Base-by-base conservation (phyloP, 768 basidiomycete species). In the Rhodotorula paludigena region DNA sequence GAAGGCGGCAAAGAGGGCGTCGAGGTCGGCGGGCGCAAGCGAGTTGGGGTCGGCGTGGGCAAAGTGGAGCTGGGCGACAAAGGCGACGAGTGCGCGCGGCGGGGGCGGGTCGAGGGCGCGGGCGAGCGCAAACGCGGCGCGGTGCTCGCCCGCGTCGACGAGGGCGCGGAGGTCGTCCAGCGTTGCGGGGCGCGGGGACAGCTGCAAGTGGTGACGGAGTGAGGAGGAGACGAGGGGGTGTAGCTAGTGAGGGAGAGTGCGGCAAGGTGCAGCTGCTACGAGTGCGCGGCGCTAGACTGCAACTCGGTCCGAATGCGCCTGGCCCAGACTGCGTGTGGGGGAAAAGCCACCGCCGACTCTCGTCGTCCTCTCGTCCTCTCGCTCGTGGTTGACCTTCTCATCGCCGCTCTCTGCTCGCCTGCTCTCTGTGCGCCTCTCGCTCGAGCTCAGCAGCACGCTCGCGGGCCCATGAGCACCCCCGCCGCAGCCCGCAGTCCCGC, bases 1-100 rank as follows among this genome's bases (percentile, higher is more conserved):
- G 36, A 51, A 12, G 48, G 51, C 36, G 5, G 35, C 15, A 38
- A 33, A 51, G 48, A 88, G 79, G 48, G 76, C 74, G 55, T 84
- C 81, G 0, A 79, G 74, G 44, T 81, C 8, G 30, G 12, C 30
- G 77, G 78, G 49, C 44, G 36, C 28, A 16, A 47, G 45, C 15
- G 14, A 47, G 62, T 20, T 15, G 42, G 30, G 18, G 45, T 33
- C 39, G 51, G 47, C 0, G 23, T 23, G 28, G 56, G 51, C 20
- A 45, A 28, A 21, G 55, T 58, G 36, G 59, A 61, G 20, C 49
- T 53, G 60, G 33, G 60, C 36, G 38, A 58, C 35, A 36, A 32
- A 21, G 52, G 52, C 53, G 33, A 58, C 10, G 48, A 38, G 45
- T 1, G n/a, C 14, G 56, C 7, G 30, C 23, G 32, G 32, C 38